Percentiles rank a stretch among this genome's conserved stretches.
These are phyloP conservation scores for Westerdykella aurantiaca DNA, from an alignment of 2,329 filamentous ascomycete genomes.

Conservation along the genomic window DNA sequence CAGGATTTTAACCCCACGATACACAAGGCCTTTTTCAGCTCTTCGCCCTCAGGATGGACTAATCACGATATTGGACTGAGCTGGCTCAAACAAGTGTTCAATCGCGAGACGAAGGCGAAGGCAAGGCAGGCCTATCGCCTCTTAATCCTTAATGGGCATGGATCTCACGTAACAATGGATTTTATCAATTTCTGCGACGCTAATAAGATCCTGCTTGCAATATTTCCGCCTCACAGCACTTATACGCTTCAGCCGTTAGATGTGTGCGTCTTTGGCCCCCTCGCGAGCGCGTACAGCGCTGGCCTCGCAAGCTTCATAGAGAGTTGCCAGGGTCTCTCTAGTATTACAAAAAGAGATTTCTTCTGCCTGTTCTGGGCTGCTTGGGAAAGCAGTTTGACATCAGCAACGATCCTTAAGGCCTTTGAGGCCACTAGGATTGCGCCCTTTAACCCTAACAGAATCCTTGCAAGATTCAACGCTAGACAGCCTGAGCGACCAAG, in stretches of 20 bases:
- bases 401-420: constrained; percentile 1
- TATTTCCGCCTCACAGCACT: constrained; percentile 6
- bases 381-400: constrained; percentile 1
- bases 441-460: constrained; percentile 1
- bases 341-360: not conserved
- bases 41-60: no score
- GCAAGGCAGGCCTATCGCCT: no score
- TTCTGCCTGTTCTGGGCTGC: constrained; percentile 3
- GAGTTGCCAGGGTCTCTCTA: not conserved
- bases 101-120: no score
- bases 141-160: constrained; percentile 11
- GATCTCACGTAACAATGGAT: constrained; percentile 7
- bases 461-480: constrained; percentile 3
- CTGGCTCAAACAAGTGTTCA: no score
- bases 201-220: no score
- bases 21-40: no score
- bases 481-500: no score
- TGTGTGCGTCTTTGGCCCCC: no score
- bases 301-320: constrained; percentile 1
- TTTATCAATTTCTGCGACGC: constrained; percentile 12
- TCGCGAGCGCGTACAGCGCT: no score
- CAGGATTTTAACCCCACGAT: no score
- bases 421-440: constrained; percentile 3
- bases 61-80: no score
- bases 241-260: no score